Percentiles rank a stretch among this genome's conserved stretches.
Evolutionary conservation across 2,329 filamentous ascomycete species (phyloP).

Genomic region (Ascochyta pisi): DNA sequence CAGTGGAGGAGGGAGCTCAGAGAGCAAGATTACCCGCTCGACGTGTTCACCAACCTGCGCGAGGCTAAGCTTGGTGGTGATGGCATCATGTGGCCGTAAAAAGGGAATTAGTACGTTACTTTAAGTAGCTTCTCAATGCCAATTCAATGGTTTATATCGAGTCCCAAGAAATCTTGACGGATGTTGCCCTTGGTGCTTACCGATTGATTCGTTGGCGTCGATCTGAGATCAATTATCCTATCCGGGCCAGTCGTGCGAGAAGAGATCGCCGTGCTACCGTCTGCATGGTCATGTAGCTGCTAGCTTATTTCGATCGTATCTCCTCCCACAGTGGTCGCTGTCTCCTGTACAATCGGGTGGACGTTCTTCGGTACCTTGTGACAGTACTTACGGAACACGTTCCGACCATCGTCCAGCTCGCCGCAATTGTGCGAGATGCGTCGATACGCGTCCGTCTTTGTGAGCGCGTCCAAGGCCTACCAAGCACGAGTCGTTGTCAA

Average conservation of each 20-base stretch:
- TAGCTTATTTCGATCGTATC: background rate
- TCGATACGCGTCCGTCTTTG: background rate
- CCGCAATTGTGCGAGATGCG: slow-evolving; percentile 4
- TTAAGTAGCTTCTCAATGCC: background rate
- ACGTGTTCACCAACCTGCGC: slow-evolving; percentile 43
- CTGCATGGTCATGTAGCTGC: background rate
- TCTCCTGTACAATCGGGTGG: background rate
- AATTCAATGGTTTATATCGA: background rate
- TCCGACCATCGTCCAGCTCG: background rate
- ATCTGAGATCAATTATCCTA: background rate
- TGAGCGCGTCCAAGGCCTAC: slow-evolving; percentile 2
- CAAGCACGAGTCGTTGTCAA: background rate
- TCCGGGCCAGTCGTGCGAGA: background rate
- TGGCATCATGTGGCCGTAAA: slow-evolving; percentile 38
- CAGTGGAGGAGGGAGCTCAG: slow-evolving; percentile 39
- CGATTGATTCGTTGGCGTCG: background rate
- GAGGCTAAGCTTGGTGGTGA: slow-evolving; percentile 25
- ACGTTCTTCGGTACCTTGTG: background rate
- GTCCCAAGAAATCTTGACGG: background rate
- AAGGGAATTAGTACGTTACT: background rate
- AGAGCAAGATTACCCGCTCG: slow-evolving; percentile 43
- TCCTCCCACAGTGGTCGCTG: background rate
- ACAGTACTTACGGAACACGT: background rate
- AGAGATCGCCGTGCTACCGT: background rate
- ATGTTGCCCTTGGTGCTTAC: background rate